Conservation (phyloP, 768 basidiomycete species). For the Boletus vermiculosoides region DNA sequence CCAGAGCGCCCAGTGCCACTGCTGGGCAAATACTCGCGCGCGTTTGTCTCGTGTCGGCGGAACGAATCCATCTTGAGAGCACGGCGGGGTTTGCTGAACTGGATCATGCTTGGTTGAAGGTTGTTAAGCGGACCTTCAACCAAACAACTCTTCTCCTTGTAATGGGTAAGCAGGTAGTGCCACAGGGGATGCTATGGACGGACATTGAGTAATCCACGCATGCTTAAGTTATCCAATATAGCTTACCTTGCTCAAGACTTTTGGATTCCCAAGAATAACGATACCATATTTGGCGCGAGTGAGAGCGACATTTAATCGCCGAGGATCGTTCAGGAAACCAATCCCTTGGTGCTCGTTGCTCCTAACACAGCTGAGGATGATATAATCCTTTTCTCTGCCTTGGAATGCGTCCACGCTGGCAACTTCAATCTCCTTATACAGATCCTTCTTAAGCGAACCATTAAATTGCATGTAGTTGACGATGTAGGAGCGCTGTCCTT, state of each 20-base stretch:
- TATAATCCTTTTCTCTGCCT: constrained; percentile 99
- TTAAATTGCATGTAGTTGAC: constrained; percentile 99
- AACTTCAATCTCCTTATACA: constrained; percentile 99
- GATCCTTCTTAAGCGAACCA: constrained; percentile 97
- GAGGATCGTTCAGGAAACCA: constrained; percentile 97
- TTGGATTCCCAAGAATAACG: constrained; percentile 99
- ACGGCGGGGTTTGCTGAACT: constrained; percentile 96
- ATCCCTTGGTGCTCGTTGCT: constrained; percentile 99
- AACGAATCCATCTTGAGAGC: constrained; percentile 92
- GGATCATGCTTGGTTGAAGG: constrained; percentile 97
- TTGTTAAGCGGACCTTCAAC: constrained; percentile 98
- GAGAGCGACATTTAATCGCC: constrained; percentile 93
- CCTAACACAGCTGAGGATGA: constrained; percentile 95
- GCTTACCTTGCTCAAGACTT: constrained; percentile 94
- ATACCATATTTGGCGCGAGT: constrained; percentile 98
- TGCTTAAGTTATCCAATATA: constrained; percentile 1
- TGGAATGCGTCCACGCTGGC: constrained; percentile 99
- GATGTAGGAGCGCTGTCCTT: constrained; percentile 97
- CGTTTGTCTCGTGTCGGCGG: constrained; percentile 89
- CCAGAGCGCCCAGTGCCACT: constrained; percentile 61
- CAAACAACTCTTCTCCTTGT: constrained; percentile 91
- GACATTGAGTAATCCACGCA: constrained; percentile 11
- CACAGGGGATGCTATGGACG: constrained; percentile 84
- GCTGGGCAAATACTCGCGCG: constrained; percentile 66
- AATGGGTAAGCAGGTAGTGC: constrained; percentile 97